These are phyloP conservation scores for Boletus subparvulus DNA, from an alignment of 768 basidiomycete genomes.

Conservation along the genomic window DNA sequence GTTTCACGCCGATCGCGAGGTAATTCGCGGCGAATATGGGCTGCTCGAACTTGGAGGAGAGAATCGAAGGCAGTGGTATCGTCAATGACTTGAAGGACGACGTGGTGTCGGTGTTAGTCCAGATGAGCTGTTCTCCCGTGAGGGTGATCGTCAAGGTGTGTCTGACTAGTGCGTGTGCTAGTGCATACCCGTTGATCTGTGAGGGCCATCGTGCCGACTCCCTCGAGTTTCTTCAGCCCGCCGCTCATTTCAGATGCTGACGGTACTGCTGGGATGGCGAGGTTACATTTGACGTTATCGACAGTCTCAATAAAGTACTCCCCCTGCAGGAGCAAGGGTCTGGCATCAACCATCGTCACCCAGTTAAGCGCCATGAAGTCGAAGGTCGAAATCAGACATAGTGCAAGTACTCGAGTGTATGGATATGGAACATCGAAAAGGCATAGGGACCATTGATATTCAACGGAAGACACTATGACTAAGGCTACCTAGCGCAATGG, in stretches of 20 bases:
- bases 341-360: constrained; percentile 58
- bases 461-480: rapidly evolving
- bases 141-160: constrained; percentile 4
- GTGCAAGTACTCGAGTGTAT: not conserved
- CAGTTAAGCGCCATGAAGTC: constrained; percentile 73
- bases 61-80: constrained; percentile 61
- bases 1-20: constrained; percentile 63
- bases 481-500: constrained; percentile 87
- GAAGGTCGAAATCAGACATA: not conserved
- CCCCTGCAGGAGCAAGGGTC: constrained; percentile 61
- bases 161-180: not conserved
- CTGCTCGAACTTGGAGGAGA: constrained; percentile 73
- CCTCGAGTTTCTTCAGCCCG: constrained; percentile 57
- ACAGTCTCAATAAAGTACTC: constrained; percentile 60
- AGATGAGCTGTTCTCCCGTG: constrained; percentile 55
- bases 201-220: constrained; percentile 56
- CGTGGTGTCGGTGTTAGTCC: constrained; percentile 41
- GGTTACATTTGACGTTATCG: constrained; percentile 57
- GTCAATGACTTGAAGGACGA: constrained; percentile 44
- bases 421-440: not conserved
- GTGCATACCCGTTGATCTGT: constrained; percentile 70
- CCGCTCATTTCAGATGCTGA: constrained; percentile 51
- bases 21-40: constrained; percentile 72
- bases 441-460: not conserved
- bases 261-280: constrained; percentile 57